Evolutionary conservation across 1,139 yeast species (phyloP), one percentile per base, ranked within the genome.

Genomic region (Scheffersomyces lignicola): DNA sequence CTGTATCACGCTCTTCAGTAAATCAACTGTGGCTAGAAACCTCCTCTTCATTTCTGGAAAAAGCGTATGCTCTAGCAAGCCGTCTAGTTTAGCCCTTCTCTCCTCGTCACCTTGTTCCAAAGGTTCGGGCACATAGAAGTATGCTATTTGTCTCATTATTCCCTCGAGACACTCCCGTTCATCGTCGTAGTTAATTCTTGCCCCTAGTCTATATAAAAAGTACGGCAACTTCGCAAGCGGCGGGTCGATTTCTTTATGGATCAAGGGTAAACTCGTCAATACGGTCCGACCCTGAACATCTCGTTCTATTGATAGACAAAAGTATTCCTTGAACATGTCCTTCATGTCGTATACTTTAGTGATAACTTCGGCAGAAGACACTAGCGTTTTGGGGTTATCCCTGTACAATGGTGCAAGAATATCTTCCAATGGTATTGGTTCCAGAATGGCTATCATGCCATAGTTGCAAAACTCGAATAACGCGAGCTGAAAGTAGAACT

Each of bases 251-350:
- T 77, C 80, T 39, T 73, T 75, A 26, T 86, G 44, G 3, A 92
- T 56, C 58, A 90, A 58, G 0, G 98, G 98, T 3, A 92, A 41
- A 4, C 81, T 56, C 3, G 36, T 41, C 3, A 89, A 44, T 18
- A 46, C 50, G 0, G 69, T 66, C 4, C 58, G 58, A 0, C 50
- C 55, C 2, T 49, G 36, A 3, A 44, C 51, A n/a, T 55, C 49
- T 22, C 49, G 56, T 3, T 52, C 53, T 2, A 80, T 47, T 6
- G 53, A 60, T 4, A 90, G 67, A 10, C 73, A 69, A 53, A 89
- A 92, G 49, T 94, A 92, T 46, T 90, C 97, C 7, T 61, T 52
- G 35, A 85, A 68, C 98, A 94, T 92, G 10, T 81, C 89, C 25
- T 62, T 63, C 85, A 83, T 81, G 1, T 52, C 56, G 29, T 65